phyloP scores from a whole-genome alignment of 371 early-diverging fungal genomes.

The Coemansia sp. region DNA sequence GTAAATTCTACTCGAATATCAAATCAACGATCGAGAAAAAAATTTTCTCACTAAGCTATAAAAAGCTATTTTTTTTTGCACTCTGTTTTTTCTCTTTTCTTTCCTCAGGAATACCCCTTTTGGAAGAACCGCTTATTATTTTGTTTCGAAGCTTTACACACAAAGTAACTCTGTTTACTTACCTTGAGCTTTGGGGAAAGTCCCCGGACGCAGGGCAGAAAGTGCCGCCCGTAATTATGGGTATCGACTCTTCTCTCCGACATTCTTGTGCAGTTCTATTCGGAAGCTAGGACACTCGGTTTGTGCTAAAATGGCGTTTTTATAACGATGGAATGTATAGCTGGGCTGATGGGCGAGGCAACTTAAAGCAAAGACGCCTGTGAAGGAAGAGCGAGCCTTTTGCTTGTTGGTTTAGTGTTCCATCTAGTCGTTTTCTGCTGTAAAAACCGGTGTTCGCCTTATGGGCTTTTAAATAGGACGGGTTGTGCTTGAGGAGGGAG shows the following conservation, averaged over 20 bases:
- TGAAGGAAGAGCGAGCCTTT: neutral
- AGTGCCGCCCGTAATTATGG: slow-evolving; percentile 53
- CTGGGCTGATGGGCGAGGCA: too few relatives aligned
- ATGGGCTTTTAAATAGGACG: neutral
- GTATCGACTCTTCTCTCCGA: slow-evolving; percentile 28
- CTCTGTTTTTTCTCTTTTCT: slow-evolving; percentile 1
- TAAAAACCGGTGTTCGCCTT: neutral
- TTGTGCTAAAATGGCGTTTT: neutral
- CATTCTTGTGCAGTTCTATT: neutral
- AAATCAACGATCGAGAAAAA: neutral
- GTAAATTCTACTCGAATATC: too few relatives aligned
- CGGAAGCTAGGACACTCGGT: neutral
- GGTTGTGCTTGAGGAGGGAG: neutral
- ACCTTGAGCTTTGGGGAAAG: slow-evolving; percentile 53
- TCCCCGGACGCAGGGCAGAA: slow-evolving; percentile 56
- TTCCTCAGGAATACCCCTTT: slow-evolving; percentile 39
- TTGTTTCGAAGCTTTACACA: slow-evolving; percentile 51
- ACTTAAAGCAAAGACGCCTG: slow-evolving; percentile 4
- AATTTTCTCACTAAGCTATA: neutral
- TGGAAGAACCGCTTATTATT: slow-evolving; percentile 48
- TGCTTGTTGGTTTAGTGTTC: neutral
- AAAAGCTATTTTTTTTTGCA: slow-evolving; percentile 5
- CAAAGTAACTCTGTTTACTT: slow-evolving; percentile 24
- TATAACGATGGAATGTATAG: neutral
- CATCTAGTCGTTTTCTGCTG: neutral